Evolutionary conservation across 2,329 filamentous ascomycete genomes (phyloP).

Genomic region (Pleurostoma richardsiae): DNA sequence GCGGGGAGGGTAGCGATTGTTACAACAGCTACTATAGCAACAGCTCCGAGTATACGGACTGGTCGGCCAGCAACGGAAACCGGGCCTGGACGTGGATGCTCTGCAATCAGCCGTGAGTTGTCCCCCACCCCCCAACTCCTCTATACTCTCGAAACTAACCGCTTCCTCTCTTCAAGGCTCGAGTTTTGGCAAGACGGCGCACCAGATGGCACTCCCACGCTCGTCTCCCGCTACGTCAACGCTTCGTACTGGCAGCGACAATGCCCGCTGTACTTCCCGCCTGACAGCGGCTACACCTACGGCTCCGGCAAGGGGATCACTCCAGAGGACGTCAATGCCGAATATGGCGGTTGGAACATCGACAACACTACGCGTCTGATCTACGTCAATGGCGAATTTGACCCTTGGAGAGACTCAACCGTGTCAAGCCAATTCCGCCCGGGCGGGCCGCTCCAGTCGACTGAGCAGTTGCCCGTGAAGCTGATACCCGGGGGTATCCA

Average conservation of each 20-base stretch:
- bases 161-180: neutral
- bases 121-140: neutral
- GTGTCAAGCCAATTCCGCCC: neutral
- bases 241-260: neutral
- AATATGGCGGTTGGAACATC: constrained; percentile 16
- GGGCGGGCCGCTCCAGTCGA: neutral
- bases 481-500: neutral
- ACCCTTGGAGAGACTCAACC: neutral
- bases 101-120: neutral
- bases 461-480: neutral
- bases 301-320: constrained; percentile 8
- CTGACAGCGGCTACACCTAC: neutral
- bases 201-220: neutral
- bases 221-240: neutral
- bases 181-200: neutral
- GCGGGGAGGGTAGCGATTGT: constrained; percentile 23
- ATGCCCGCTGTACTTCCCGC: neutral
- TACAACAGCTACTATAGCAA: constrained; percentile 31
- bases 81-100: constrained; percentile 1
- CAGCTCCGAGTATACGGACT: neutral
- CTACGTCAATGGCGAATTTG: neutral
- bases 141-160: neutral
- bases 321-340: neutral
- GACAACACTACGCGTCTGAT: neutral
- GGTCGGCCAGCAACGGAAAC: neutral